Evolutionary conservation across 306 rosid species (phyloP), one percentile per base, ranked within the genome.

Genomic region (Senna siamea): DNA sequence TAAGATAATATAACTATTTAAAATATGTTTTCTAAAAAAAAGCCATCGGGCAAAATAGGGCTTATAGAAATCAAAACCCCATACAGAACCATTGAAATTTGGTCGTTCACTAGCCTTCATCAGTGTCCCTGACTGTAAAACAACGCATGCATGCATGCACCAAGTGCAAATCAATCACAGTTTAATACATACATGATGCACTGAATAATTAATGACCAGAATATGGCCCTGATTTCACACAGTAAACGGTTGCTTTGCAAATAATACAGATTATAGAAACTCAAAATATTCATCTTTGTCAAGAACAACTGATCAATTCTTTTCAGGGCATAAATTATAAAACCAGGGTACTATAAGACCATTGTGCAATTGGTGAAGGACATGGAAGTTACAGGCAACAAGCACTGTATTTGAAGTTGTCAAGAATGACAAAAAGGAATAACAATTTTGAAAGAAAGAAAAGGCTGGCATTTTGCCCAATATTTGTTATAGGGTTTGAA

Each of bases 91-190:
- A 71, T 70, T 59, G 85, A 75, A 47, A 81, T 68, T 37, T 63
- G 78, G 59, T 77, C 52, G 74, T 77, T 77, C 84, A 78, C 74
- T 56, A 82, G 82, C 68, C 83, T 75, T 54, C 79, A 82, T 70
- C 56, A 53, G 44, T 70, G 66, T 35, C 80, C 80, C 81, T 65
- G 82, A 84, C 84, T 71, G 83, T 76, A 79, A 75, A 67, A 75
- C 41, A 44, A 68, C 30, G 30, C 30, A 26, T 69, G 52, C 63
- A 75, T 59, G 48, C 73, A 77, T 55, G 71, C 41, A 70, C 35
- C 73, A 40, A 73, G 48, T 44, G 66, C 69, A 56, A 34, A 67
- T 44, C 64, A 69, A 58, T 17, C 59, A 44, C n/a, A 35, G 19
- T 40, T 67, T 52, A 51, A 20, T 2, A 59, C 69, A 43, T 17